Evolutionary conservation across 805 yeast species (phyloP), one percentile per base, ranked within the genome.

Genomic region (Nakazawaea ishiwadae): DNA sequence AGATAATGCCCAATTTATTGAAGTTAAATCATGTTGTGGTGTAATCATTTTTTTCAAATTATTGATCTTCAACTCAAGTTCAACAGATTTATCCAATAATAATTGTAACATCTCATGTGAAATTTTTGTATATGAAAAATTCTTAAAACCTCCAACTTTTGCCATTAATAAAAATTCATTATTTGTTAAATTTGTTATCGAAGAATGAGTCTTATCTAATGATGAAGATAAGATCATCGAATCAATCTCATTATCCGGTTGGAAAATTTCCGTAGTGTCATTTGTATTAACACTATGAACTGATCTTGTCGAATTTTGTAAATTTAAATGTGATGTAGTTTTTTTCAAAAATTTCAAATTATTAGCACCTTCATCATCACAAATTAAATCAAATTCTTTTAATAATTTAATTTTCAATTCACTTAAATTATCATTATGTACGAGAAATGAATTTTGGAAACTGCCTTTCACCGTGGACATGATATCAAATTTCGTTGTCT

Each of bases 391-490:
- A 47, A 74, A 66, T 33, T 69, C 63, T 35, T 71, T 63, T 24
- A 77, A 56, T 26, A 79, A 56, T 23, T 60, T 56, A 18, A 79
- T 61, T 47, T 69, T 68, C 23, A 76, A 60, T 53, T 79, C 84
- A 44, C 71, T 63, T n/a, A 76, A 48, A 51, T 77, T 76, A 54
- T 79, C 85, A 11, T 62, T 62, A 49, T 79, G 84, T n/a, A 79
- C 72, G 73, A 83, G 71, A 53, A 72, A 76, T 4, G 59, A 47
- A 28, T 62, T 60, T 2, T 63, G 58, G 14, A 62, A 51, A 0
- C 63, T 59, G 2, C 69, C 68, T 35, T 59, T 62, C 31, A 62
- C 61, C 18, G 55, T 47, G 1, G 62, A 52, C 4, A 63, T 56
- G 12, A 60, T 53, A 47, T 68, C 73, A 44, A 72, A 66, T 6